These are phyloP conservation scores for Jaltomata sinuosa DNA, from an alignment of 257 asterid genomes.

Conservation along the genomic window DNA sequence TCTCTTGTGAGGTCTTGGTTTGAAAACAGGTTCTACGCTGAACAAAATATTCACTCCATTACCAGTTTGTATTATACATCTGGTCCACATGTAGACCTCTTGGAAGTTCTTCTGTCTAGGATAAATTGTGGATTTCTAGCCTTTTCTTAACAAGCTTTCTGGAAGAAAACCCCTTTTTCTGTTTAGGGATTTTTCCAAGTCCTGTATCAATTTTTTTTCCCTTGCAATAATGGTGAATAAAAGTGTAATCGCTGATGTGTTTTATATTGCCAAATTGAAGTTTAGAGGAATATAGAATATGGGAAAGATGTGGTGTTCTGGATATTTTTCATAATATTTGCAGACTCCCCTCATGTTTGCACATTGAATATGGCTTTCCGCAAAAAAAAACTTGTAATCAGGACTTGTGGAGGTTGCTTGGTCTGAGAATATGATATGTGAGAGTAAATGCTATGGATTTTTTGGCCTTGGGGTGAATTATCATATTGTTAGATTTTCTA, in stretches of 20 bases:
- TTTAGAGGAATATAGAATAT: neutral
- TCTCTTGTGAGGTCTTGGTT: neutral
- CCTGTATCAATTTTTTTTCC: neutral
- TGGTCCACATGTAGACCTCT: neutral
- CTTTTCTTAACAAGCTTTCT: neutral
- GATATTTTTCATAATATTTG: neutral
- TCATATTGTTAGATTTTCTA: neutral
- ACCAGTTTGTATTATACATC: neutral
- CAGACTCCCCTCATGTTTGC: neutral
- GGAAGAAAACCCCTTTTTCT: neutral
- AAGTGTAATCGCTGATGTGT: neutral
- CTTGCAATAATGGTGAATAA: neutral
- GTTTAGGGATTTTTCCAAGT: neutral
- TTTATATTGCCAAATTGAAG: neutral
- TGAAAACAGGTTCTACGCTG: neutral
- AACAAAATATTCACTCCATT: neutral
- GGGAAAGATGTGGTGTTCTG: neutral
- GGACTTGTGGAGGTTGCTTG: neutral
- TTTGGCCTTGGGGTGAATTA: neutral
- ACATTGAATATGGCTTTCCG: neutral
- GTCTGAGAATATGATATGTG: neutral
- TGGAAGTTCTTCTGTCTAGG: neutral
- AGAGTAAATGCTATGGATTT: neutral
- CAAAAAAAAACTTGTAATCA: neutral
- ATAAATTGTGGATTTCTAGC: neutral